Evolutionary conservation across 2,329 filamentous ascomycete genomes (phyloP), one percentile per base, ranked within the genome.

Genomic region (Cordyceps pruinosa): DNA sequence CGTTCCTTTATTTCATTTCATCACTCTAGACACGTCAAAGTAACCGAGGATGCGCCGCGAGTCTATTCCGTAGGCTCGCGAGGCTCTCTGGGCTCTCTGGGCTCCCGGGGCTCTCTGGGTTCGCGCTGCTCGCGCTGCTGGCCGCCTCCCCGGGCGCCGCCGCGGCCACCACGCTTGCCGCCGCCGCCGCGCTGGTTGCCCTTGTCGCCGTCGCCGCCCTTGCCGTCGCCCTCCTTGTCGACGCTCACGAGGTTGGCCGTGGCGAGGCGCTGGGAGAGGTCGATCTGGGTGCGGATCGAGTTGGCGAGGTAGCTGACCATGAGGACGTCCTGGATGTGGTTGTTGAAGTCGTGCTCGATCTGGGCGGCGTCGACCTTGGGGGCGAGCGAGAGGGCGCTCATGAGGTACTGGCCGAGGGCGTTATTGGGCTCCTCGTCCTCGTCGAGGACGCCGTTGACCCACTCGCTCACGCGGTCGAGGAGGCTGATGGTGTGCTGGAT

Each of bases 321-420:
- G 64, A 99, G 86, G 60, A 99, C 92, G 73, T 99, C 94, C 79
- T 99, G 94, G 74, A 99, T 91, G 78, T 99, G 94, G 80, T 96
- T 96, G 85, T 99, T 99, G 84, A 99, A 99, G 79, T 97, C 92
- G 71, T 88, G 83, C 81, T 99, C 94, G 70, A 99, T 92, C 72
- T 95, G 88, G 61, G 85, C 82, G 37, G 87, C 79, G 68, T 96
- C 90, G 60, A 97, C 94, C 82, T 97, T 99, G 68, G 94, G 94
- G 57, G 93, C 90, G 62, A 99, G 79, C 47, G 89, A 92, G 62
- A 99, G 83, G 39, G 93, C 87, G 73, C 96, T 96, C 81, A 97
- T 89, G 64, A 99, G 80, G 76, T 91, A 96, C 76, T 99, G 95
- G 64, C 92, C 94, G 58, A 99, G 80, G 13, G 92, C 90, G 64